Conservation (phyloP, 306 rosid genomes). For the cucumber (Cucumis sativus) region DNA sequence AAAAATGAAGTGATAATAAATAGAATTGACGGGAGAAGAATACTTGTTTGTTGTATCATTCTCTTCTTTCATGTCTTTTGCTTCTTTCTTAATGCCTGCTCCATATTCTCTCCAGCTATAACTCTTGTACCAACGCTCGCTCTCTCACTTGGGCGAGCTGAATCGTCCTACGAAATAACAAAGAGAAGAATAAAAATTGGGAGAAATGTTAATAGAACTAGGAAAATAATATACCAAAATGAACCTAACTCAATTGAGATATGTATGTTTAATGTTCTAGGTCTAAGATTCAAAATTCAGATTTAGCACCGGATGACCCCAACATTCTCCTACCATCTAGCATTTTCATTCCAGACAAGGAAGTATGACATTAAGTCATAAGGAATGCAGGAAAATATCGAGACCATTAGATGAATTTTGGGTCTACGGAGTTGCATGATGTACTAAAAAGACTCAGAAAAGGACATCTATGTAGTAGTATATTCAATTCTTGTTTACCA, state of each 20-base stretch:
- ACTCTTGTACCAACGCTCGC: neutral
- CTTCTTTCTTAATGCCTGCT: conserved; percentile 1
- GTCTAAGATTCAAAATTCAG: too few relatives aligned
- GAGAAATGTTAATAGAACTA: neutral
- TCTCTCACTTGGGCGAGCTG: neutral
- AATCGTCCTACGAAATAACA: neutral
- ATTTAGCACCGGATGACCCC: too few relatives aligned
- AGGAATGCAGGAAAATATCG: too few relatives aligned
- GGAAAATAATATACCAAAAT: neutral
- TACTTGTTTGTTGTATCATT: neutral
- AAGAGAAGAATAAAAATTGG: too few relatives aligned
- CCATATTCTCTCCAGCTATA: neutral
- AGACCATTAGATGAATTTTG: too few relatives aligned
- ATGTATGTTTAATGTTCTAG: too few relatives aligned
- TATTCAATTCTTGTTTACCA: conserved; percentile 23
- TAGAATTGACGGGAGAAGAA: neutral
- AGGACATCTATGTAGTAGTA: neutral
- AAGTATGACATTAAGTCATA: too few relatives aligned
- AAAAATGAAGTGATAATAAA: conserved; percentile 2
- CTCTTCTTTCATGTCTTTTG: conserved; percentile 1
- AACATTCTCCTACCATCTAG: too few relatives aligned
- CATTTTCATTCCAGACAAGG: too few relatives aligned
- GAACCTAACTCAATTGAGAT: too few relatives aligned
- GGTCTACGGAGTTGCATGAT: too few relatives aligned
- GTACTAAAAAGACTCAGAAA: neutral